A percentile compares a stretch with the other conserved stretches of the same genome.
phyloP scores from a whole-genome alignment of 441 rosid species.

The Bocquillonia castaneifolia region DNA sequence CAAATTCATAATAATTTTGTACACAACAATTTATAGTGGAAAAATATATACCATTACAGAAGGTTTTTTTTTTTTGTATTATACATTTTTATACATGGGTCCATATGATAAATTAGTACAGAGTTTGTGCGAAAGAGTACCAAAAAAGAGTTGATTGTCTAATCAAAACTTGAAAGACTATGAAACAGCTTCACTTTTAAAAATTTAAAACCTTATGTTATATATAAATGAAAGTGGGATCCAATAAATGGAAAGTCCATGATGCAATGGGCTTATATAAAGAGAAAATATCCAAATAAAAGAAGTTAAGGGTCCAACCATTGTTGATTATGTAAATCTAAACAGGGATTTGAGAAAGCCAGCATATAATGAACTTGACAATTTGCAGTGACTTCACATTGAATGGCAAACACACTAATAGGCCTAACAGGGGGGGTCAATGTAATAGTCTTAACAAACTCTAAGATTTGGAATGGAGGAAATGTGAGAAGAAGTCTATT shows the following conservation, averaged over 20 bases:
- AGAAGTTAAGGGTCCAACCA: not conserved
- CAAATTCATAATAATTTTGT: not conserved
- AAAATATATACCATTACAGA: too few species aligned
- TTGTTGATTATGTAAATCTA: too few species aligned
- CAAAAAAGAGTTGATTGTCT: not conserved
- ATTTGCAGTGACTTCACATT: not conserved
- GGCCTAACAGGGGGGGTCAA: not conserved
- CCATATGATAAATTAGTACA: too few species aligned
- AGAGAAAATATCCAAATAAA: not conserved
- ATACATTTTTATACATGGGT: too few species aligned
- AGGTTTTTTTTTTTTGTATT: too few species aligned
- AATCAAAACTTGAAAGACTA: not conserved
- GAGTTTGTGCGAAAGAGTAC: not conserved
- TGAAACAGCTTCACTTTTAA: not conserved
- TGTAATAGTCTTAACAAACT: not conserved
- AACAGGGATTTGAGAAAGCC: too few species aligned
- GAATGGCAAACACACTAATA: not conserved
- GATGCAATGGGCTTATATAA: not conserved
- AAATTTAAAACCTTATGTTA: not conserved
- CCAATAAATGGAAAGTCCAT: not conserved
- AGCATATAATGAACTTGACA: not conserved
- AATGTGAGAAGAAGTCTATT: slow-evolving; percentile 21
- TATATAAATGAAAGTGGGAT: too few species aligned
- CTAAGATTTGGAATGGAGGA: slow-evolving; percentile 9
- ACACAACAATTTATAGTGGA: too few species aligned